Evolutionary conservation across 371 early-diverging fungal genomes (phyloP).

Genomic region (Homolaphlyctis polyrhiza): DNA sequence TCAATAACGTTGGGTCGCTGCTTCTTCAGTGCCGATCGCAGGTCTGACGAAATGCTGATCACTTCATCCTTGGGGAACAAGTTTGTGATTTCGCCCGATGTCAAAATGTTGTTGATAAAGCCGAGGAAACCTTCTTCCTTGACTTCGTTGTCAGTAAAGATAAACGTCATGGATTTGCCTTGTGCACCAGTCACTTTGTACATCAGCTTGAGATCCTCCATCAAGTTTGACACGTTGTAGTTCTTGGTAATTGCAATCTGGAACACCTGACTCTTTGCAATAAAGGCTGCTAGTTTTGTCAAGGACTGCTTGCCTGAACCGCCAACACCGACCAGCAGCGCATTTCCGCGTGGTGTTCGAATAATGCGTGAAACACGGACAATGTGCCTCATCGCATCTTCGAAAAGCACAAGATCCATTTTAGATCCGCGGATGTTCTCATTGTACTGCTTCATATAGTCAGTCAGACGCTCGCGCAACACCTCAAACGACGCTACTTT

Average conservation of each 20-base stretch:
- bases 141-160: conserved; percentile 60
- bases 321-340: conserved; percentile 58
- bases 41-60: conserved; percentile 43
- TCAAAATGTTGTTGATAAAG: conserved; percentile 57
- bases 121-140: conserved; percentile 58
- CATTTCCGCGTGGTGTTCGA: conserved; percentile 51
- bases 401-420: conserved; percentile 60
- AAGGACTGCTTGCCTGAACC: conserved; percentile 60
- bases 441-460: conserved; percentile 58
- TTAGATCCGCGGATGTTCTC: conserved; percentile 51
- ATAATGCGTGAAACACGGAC: conserved; percentile 52
- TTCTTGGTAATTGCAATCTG: conserved; percentile 57
- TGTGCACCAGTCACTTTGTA: conserved; percentile 52
- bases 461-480: conserved; percentile 37
- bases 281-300: conserved; percentile 53
- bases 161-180: conserved; percentile 50
- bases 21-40: conserved; percentile 49
- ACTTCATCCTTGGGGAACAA: conserved; percentile 60
- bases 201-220: conserved; percentile 58
- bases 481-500: conserved; percentile 48
- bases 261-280: conserved; percentile 52
- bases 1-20: conserved; percentile 45
- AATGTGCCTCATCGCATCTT: conserved; percentile 61
- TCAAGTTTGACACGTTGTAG: conserved; percentile 46
- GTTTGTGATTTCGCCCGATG: conserved; percentile 55